Percentiles rank a stretch among this genome's conserved stretches.
These are phyloP conservation scores for Diplocarpon rosae DNA, from an alignment of 2,329 filamentous ascomycete genomes.

Conservation along the genomic window DNA sequence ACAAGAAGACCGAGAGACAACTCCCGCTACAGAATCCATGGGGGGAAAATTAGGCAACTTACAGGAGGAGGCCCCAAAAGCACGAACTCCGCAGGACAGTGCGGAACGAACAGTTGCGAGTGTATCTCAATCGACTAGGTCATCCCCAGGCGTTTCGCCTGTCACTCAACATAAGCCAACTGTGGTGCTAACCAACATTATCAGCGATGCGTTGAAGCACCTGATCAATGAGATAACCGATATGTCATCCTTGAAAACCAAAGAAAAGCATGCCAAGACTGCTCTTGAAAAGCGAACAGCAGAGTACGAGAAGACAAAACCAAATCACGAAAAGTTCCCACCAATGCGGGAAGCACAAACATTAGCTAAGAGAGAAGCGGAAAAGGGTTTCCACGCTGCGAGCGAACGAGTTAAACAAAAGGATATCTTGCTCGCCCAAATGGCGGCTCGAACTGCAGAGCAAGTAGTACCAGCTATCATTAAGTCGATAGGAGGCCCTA, in stretches of 20 bases:
- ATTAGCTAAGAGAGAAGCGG: slow-evolving; percentile 6
- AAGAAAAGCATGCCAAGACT: slow-evolving; percentile 2
- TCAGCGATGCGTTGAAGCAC: not conserved
- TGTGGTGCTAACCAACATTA: not conserved
- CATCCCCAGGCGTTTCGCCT: not conserved
- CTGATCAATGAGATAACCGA: slow-evolving; percentile 2
- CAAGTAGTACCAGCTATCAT: slow-evolving; percentile 7
- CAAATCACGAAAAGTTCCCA: slow-evolving; percentile 12
- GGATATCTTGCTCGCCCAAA: not conserved
- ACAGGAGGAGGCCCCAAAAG: too few relatives aligned
- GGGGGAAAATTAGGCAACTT: too few relatives aligned
- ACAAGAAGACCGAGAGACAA: too few relatives aligned
- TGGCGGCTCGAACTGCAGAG: slow-evolving; percentile 1
- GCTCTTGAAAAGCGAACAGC: slow-evolving; percentile 1
- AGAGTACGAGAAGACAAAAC: slow-evolving; percentile 8
- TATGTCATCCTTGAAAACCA: slow-evolving; percentile 1
- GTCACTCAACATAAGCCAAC: not conserved
- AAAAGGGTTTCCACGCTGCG: slow-evolving; percentile 6
- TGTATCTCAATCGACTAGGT: not conserved
- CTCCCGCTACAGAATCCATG: too few relatives aligned
- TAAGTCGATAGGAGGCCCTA: not conserved
- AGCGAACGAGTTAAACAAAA: slow-evolving; percentile 2
- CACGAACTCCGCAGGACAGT: too few relatives aligned
- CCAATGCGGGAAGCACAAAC: slow-evolving; percentile 11
- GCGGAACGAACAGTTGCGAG: too few relatives aligned